Conservation (phyloP, 805 yeast species). For the Metschnikowia aberdeeniae region DNA sequence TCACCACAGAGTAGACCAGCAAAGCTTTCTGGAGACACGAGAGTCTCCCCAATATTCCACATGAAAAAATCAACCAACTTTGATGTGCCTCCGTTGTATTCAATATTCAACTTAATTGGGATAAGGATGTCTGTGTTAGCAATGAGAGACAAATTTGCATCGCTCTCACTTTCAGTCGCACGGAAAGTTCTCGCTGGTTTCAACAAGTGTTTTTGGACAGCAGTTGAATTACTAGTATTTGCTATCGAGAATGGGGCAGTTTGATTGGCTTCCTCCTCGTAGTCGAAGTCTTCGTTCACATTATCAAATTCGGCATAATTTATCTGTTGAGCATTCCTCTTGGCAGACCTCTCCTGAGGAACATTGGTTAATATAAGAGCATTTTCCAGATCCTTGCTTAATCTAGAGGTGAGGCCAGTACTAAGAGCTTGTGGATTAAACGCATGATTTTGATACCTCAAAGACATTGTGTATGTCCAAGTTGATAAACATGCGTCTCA, state of each 20-base stretch:
- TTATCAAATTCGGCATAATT: conserved; percentile 81
- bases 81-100: conserved; percentile 46
- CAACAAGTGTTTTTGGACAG: conserved; percentile 27
- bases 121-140: conserved; percentile 41
- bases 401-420: conserved; percentile 68
- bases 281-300: conserved; percentile 46
- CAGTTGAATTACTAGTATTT: conserved; percentile 32
- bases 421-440: conserved; percentile 73
- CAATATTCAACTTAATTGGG: conserved; percentile 65
- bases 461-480: conserved; percentile 8
- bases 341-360: conserved; percentile 72
- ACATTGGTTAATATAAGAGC: conserved; percentile 65
- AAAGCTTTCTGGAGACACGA: conserved; percentile 67
- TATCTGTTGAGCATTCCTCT: conserved; percentile 63
- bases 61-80: conserved; percentile 60
- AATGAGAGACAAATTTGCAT: background rate
- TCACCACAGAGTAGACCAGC: conserved; percentile 78
- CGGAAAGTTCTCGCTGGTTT: conserved; percentile 17
- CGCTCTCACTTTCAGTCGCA: conserved; percentile 2
- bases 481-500: background rate
- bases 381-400: conserved; percentile 63
- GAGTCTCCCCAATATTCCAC: conserved; percentile 68
- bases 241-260: conserved; percentile 15
- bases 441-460: conserved; percentile 15
- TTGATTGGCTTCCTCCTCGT: conserved; percentile 24